Percentiles rank a stretch among this genome's conserved stretches.
Evolutionary conservation across 1,284 basidiomycete genomes (phyloP).

Genomic region (Macrocystidia cucumis): DNA sequence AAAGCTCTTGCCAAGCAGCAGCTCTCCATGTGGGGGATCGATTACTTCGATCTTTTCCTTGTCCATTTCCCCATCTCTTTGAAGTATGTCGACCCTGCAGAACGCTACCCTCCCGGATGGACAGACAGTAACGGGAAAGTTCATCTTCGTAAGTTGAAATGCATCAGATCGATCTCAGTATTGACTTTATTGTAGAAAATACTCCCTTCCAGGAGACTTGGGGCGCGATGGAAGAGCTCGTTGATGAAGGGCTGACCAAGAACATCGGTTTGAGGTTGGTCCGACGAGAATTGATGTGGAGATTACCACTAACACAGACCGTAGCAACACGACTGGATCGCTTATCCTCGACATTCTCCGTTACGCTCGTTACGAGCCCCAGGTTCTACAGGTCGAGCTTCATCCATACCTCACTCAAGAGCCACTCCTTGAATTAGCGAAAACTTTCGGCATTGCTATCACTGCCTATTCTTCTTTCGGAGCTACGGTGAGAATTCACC

Average conservation of each 20-base stretch:
- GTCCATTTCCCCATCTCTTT: constrained; percentile 78
- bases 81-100: constrained; percentile 67
- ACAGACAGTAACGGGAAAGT: constrained; percentile 57
- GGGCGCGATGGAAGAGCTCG: constrained; percentile 66
- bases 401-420: constrained; percentile 76
- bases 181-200: constrained; percentile 32
- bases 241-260: constrained; percentile 59
- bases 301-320: background rate
- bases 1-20: constrained; percentile 51
- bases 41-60: constrained; percentile 73
- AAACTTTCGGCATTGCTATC: constrained; percentile 55
- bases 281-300: background rate
- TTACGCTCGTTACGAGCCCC: constrained; percentile 65
- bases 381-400: constrained; percentile 71
- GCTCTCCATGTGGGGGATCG: constrained; percentile 69
- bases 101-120: constrained; percentile 78
- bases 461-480: constrained; percentile 82
- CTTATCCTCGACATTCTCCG: constrained; percentile 59
- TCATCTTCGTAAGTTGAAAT: constrained; percentile 35
- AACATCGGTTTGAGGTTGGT: constrained; percentile 66
- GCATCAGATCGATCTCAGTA: constrained; percentile 23
- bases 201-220: constrained; percentile 72
- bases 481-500: constrained; percentile 21
- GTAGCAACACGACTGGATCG: constrained; percentile 58
- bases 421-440: constrained; percentile 50